Evolutionary conservation across 805 yeast species (phyloP).

Genomic region (Ogataea nakhonphanomensis): DNA sequence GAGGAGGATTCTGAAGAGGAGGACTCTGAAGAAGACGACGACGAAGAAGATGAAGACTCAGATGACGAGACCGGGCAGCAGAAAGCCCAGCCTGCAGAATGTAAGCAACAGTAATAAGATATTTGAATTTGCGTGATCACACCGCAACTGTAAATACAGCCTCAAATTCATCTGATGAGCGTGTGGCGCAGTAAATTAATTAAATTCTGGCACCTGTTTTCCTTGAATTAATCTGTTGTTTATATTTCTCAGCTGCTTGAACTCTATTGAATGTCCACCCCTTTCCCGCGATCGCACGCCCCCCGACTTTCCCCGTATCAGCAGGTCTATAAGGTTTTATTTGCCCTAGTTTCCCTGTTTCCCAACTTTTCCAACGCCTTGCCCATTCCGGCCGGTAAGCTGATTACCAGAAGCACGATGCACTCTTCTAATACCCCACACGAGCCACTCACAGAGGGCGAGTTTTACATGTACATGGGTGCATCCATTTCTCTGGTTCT

Average conservation of each 20-base stretch:
- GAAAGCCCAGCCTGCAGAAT: slow-evolving; percentile 59
- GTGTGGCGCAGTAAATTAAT: slow-evolving; percentile 1
- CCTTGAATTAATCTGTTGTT: not conserved
- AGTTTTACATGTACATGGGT: slow-evolving; percentile 46
- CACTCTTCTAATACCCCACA: slow-evolving; percentile 9
- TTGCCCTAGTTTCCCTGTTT: slow-evolving; percentile 22
- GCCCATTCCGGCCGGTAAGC: slow-evolving; percentile 19
- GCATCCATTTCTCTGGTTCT: slow-evolving; percentile 62
- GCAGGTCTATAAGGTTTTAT: slow-evolving; percentile 13
- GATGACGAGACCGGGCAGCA: not conserved
- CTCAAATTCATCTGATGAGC: not conserved
- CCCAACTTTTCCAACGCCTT: slow-evolving; percentile 26
- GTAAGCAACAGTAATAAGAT: slow-evolving; percentile 56
- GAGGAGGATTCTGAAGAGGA: slow-evolving; percentile 64
- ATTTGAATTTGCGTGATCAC: too few species aligned
- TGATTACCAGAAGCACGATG: slow-evolving; percentile 8
- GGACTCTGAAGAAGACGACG: slow-evolving; percentile 39
- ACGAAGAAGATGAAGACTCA: slow-evolving; percentile 32
- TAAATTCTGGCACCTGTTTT: not conserved
- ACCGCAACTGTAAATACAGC: too few species aligned
- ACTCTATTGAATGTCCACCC: slow-evolving; percentile 6
- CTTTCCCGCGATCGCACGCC: slow-evolving; percentile 6
- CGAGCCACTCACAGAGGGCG: slow-evolving; percentile 26
- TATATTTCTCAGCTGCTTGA: slow-evolving; percentile 1
- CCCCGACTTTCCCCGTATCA: not conserved